Evolutionary conservation across 2,329 filamentous ascomycete genomes (phyloP).

Genomic region (Pseudocercospora musae): DNA sequence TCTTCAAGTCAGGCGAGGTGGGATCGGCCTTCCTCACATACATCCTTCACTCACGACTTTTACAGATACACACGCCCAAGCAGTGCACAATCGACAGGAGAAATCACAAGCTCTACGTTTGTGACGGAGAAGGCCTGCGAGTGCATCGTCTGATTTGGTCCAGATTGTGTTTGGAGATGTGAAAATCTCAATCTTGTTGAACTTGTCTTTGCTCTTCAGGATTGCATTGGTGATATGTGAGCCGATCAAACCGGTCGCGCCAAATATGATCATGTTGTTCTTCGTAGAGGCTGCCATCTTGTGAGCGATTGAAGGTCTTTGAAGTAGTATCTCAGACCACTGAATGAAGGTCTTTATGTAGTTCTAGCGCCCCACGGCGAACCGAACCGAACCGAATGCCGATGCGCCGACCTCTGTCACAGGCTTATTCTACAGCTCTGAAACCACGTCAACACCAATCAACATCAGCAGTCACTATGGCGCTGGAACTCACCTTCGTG

Average conservation of each 20-base stretch:
- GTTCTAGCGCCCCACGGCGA: background rate
- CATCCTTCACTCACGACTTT: no score
- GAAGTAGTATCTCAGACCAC: no score
- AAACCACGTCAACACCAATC: background rate
- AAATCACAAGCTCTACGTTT: slow-evolving; percentile 38
- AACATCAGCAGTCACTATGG: slow-evolving; percentile 1
- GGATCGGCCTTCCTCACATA: no score
- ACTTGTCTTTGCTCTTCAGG: slow-evolving; percentile 44
- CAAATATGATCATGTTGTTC: slow-evolving; percentile 52
- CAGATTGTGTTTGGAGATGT: slow-evolving; percentile 54
- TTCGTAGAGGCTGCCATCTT: slow-evolving; percentile 24
- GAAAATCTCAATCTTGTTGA: slow-evolving; percentile 53
- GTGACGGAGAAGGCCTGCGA: slow-evolving; percentile 43
- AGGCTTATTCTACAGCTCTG: background rate
- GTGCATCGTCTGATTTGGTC: slow-evolving; percentile 45
- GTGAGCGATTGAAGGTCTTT: no score
- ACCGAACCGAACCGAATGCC: background rate
- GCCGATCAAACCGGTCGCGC: slow-evolving; percentile 54
- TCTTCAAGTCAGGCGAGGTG: background rate
- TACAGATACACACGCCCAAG: slow-evolving; percentile 48
- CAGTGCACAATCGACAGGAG: slow-evolving; percentile 35
- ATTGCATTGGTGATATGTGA: slow-evolving; percentile 52
- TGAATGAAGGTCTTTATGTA: no score
- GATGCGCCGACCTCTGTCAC: background rate
- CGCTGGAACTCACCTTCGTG: slow-evolving; percentile 35